phyloP scores from a whole-genome alignment of 352 stramenopile species.

The Globisporangium spinosum region DNA sequence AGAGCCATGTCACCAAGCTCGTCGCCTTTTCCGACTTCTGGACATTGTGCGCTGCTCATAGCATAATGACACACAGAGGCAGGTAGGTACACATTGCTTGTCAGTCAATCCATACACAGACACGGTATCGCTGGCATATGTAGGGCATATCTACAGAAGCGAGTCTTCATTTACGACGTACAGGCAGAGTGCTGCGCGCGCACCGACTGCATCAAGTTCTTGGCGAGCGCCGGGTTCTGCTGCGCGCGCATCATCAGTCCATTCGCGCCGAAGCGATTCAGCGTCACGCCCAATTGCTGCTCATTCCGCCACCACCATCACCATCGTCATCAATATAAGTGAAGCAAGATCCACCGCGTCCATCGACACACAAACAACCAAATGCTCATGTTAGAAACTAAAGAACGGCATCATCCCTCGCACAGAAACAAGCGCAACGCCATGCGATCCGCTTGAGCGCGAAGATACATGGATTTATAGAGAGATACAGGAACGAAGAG shows the following conservation, averaged over 20 bases:
- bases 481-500: not conserved
- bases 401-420: not conserved
- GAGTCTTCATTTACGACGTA: conserved; percentile 24
- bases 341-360: not conserved
- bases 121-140: not conserved
- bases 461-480: not conserved
- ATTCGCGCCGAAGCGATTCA: conserved; percentile 51
- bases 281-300: conserved; percentile 63
- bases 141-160: not conserved
- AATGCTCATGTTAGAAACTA: not conserved
- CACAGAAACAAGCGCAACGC: conserved; percentile 6
- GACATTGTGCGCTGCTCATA: conserved; percentile 34
- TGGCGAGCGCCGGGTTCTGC: conserved; percentile 32
- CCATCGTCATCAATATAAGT: not conserved
- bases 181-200: conserved; percentile 54
- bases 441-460: not conserved
- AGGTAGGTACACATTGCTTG: not conserved
- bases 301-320: not conserved
- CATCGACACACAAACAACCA: not conserved
- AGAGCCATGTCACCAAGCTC: conserved; percentile 71
- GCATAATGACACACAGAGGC: not conserved
- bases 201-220: conserved; percentile 51
- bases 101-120: not conserved
- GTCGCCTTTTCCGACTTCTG: conserved; percentile 47
- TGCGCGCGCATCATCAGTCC: conserved; percentile 28